Conservation (phyloP, 345 rosid genomes). For the Salix brachista region DNA sequence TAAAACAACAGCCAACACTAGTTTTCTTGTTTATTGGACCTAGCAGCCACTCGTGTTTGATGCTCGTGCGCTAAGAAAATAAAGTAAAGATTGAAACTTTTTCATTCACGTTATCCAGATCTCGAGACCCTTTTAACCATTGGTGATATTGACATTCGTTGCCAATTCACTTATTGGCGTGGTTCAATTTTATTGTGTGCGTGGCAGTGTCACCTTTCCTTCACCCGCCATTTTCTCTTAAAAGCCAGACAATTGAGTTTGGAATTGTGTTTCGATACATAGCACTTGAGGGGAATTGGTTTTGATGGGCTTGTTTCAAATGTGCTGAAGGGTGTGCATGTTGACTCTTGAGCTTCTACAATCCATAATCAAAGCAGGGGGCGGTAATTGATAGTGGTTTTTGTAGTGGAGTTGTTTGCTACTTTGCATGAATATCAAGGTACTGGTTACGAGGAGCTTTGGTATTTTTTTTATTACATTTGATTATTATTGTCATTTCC, state of each 20-base stretch:
- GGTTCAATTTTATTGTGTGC: not conserved
- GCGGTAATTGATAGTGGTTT: slow-evolving; percentile 40
- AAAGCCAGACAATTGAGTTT: slow-evolving; percentile 5
- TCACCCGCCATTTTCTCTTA: slow-evolving; percentile 45
- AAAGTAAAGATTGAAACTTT: not conserved
- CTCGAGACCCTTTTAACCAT: slow-evolving; percentile 31
- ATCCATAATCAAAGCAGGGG: slow-evolving; percentile 43
- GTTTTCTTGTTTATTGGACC: slow-evolving; percentile 29
- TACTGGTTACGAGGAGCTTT: slow-evolving; percentile 22
- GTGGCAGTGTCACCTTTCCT: slow-evolving; percentile 33
- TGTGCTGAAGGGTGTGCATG: slow-evolving; percentile 21
- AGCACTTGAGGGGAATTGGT: slow-evolving; percentile 24
- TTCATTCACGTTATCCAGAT: slow-evolving; percentile 27
- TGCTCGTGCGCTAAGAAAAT: slow-evolving; percentile 36
- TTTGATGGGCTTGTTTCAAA: slow-evolving; percentile 17
- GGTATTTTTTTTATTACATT: slow-evolving; percentile 26
- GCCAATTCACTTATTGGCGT: slow-evolving; percentile 5
- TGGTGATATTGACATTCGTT: slow-evolving; percentile 30
- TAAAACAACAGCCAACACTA: slow-evolving; percentile 5
- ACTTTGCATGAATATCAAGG: slow-evolving; percentile 66
- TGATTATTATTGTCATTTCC: slow-evolving; percentile 37
- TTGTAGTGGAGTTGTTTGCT: slow-evolving; percentile 16
- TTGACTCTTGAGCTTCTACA: slow-evolving; percentile 21
- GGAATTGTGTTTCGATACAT: slow-evolving; percentile 27
- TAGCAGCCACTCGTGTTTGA: slow-evolving; percentile 36